These are phyloP conservation scores for Pisolithus microcarpus DNA, from an alignment of 768 basidiomycete genomes.

Conservation along the genomic window DNA sequence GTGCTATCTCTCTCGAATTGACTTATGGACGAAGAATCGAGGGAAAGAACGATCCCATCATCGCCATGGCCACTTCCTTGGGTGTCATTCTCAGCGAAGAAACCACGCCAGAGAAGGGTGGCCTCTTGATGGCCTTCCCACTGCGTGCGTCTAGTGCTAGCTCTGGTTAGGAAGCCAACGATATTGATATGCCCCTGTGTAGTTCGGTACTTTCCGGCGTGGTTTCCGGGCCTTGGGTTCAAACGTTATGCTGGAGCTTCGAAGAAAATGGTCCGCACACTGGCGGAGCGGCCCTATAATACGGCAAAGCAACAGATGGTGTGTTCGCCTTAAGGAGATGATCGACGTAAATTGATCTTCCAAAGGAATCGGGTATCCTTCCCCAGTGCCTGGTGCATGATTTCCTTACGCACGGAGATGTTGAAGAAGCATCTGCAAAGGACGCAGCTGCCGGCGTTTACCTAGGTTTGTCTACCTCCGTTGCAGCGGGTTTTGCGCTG, in stretches of 20 bases:
- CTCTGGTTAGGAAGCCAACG: not conserved
- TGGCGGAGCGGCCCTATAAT: constrained; percentile 17
- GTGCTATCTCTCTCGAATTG: constrained; percentile 18
- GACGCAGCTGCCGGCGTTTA: not conserved
- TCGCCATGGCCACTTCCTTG: not conserved
- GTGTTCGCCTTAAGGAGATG: not conserved
- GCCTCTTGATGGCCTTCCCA: constrained; percentile 5
- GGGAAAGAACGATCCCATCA: not conserved
- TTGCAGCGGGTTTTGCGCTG: not conserved
- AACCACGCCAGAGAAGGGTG: constrained; percentile 1
- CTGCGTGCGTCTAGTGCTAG: not conserved
- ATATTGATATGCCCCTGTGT: no score
- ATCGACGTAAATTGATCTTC: not conserved
- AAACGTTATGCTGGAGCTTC: not conserved
- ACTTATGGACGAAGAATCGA: constrained; percentile 4
- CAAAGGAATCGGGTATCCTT: not conserved
- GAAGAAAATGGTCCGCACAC: not conserved
- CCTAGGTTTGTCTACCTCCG: not conserved
- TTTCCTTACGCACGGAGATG: not conserved
- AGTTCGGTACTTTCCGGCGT: constrained; percentile 7
- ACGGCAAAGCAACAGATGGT: constrained; percentile 23
- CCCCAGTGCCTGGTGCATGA: not conserved
- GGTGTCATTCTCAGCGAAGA: not conserved
- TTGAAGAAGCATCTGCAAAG: not conserved
- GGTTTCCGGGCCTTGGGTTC: constrained; percentile 6